A percentile compares a stretch with the other conserved stretches of the same genome.
Conservation (phyloP, 331 rosid genomes). For the Arachis monticola region DNA sequence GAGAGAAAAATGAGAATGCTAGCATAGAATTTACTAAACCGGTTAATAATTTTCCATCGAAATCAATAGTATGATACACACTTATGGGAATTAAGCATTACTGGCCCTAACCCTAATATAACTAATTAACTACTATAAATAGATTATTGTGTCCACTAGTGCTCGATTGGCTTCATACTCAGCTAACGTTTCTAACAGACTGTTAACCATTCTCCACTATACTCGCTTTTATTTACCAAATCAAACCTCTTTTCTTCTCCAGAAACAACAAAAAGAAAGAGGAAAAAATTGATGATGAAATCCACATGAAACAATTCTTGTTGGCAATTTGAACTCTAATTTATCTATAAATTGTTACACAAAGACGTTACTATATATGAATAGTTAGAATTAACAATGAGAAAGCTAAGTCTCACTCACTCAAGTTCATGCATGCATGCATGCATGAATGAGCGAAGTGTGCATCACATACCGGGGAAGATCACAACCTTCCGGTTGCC, state of each 20-base stretch:
- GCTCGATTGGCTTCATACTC: not conserved
- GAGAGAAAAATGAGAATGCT: not conserved
- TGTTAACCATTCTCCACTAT: not conserved
- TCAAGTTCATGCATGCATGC: constrained; percentile 29
- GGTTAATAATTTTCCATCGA: too few relatives aligned
- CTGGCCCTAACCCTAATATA: too few relatives aligned
- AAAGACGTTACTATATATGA: not conserved
- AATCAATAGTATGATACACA: too few relatives aligned
- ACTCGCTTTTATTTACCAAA: constrained; percentile 9
- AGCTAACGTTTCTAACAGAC: not conserved
- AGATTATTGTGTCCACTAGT: not conserved
- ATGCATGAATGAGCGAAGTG: not conserved
- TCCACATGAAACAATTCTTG: not conserved
- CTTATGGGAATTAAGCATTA: too few relatives aligned
- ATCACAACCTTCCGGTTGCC: constrained; percentile 74
- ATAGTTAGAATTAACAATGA: too few relatives aligned
- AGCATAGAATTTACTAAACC: not conserved
- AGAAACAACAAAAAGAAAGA: not conserved
- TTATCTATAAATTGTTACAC: not conserved
- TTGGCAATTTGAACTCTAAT: not conserved
- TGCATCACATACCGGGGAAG: constrained; percentile 67
- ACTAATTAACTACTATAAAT: too few relatives aligned
- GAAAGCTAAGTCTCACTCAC: not conserved
- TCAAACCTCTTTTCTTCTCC: not conserved
- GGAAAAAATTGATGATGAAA: not conserved